Evolutionary conservation across 495 filamentous ascomycete species (phyloP).

Genomic region (Aspergillus hancockii): DNA sequence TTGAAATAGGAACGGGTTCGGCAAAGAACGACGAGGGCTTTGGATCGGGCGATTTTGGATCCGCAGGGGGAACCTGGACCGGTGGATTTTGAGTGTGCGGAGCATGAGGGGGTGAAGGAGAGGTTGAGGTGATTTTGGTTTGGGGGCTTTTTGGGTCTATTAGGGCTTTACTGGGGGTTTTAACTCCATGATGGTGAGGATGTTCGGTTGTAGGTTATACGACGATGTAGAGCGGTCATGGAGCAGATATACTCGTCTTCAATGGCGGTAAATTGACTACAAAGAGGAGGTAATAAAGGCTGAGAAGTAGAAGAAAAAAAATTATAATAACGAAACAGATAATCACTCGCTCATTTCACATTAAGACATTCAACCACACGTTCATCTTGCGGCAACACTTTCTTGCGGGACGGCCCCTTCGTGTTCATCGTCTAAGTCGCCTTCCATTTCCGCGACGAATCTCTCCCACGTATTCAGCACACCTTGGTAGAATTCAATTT

Average conservation of each 20-base stretch:
- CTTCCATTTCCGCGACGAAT: constrained; percentile 87
- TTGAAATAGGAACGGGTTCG: constrained; percentile 27
- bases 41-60: constrained; percentile 31
- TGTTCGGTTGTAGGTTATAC: background rate
- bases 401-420: constrained; percentile 24
- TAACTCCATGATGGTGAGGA: background rate
- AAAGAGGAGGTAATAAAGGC: background rate
- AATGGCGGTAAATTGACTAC: background rate
- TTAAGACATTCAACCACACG: background rate
- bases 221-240: background rate
- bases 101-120: constrained; percentile 22
- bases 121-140: constrained; percentile 9
- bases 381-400: constrained; percentile 8
- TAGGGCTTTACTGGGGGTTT: background rate
- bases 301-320: constrained; percentile 1
- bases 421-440: constrained; percentile 41
- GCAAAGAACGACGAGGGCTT: constrained; percentile 19
- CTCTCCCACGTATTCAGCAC: constrained; percentile 85
- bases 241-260: background rate
- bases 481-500: constrained; percentile 82
- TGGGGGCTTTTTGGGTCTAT: background rate
- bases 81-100: constrained; percentile 30
- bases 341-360: background rate
- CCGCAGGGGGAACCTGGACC: constrained; percentile 27
- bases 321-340: constrained; percentile 3